A percentile compares a stretch with the other conserved stretches of the same genome.
phyloP scores from a whole-genome alignment of 1,284 basidiomycete genomes.

The Boletus albobrunnescens region DNA sequence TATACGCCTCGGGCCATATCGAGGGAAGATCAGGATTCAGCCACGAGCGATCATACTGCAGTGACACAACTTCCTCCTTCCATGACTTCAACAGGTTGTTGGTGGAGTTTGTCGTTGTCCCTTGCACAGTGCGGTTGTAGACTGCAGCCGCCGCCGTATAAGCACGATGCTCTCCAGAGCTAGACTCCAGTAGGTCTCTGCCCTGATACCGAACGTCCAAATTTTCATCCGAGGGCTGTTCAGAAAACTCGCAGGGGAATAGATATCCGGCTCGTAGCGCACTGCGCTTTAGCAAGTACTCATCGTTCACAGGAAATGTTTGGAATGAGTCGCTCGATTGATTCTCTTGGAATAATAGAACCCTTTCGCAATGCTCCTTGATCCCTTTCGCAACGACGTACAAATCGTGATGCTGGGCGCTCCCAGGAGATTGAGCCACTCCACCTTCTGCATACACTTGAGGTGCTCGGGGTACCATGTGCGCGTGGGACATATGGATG shows the following conservation, averaged over 20 bases:
- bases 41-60: constrained; percentile 24
- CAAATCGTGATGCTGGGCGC: constrained; percentile 36
- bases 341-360: constrained; percentile 11
- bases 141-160: constrained; percentile 12
- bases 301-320: constrained; percentile 5
- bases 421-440: constrained; percentile 13
- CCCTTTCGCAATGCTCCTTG: constrained; percentile 25
- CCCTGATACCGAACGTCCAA: constrained; percentile 16
- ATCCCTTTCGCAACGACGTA: constrained; percentile 27
- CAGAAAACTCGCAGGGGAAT: constrained; percentile 8
- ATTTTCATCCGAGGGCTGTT: not conserved
- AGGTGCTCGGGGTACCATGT: constrained; percentile 40
- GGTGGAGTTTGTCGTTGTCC: too few species aligned
- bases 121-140: not conserved
- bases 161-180: constrained; percentile 14
- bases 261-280: constrained; percentile 10
- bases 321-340: not conserved
- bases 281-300: constrained; percentile 16
- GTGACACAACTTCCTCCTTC: constrained; percentile 4
- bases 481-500: constrained; percentile 34
- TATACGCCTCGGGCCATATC: constrained; percentile 34
- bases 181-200: constrained; percentile 13
- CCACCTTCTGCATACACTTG: constrained; percentile 36
- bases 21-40: constrained; percentile 14
- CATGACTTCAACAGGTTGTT: constrained; percentile 17